These are phyloP conservation scores for Serendipita sp. DNA, from an alignment of 768 basidiomycete species.

Conservation along the genomic window DNA sequence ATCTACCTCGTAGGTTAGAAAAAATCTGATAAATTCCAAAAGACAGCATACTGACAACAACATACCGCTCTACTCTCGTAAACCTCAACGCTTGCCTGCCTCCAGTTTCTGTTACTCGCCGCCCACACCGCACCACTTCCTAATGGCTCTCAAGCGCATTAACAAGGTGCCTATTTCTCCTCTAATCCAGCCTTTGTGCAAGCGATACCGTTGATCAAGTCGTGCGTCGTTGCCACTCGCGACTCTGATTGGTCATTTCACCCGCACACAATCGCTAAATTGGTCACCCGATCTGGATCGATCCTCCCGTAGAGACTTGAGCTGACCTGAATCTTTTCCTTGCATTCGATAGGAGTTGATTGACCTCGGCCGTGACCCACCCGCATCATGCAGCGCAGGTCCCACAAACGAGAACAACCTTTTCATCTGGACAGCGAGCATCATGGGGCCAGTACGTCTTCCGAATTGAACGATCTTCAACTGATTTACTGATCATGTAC, in stretches of 20 bases:
- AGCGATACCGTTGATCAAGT: neutral
- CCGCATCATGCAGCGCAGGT: constrained; percentile 97
- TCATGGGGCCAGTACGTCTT: constrained; percentile 88
- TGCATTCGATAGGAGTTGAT: constrained; percentile 67
- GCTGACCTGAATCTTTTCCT: neutral
- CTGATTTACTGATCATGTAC: constrained; percentile 15
- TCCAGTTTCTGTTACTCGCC: neutral
- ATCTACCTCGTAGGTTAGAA: constrained; percentile 4
- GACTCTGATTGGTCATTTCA: constrained; percentile 6
- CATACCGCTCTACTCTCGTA: neutral
- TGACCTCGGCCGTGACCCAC: constrained; percentile 98
- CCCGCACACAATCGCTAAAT: neutral
- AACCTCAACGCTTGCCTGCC: neutral
- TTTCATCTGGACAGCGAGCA: constrained; percentile 99
- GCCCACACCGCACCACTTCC: neutral
- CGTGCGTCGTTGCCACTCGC: neutral
- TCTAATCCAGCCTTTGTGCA: constrained; percentile 11
- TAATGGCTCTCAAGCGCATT: constrained; percentile 98
- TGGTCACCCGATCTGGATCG: constrained; percentile 1
- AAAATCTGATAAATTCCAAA: neutral
- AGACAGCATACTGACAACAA: neutral
- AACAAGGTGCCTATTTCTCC: constrained; percentile 59
- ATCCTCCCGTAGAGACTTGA: neutral
- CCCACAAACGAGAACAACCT: constrained; percentile 87
- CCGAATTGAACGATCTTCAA: constrained; percentile 8